Conservation (phyloP, 2,329 filamentous ascomycete species). For the Aspergillus candidus region DNA sequence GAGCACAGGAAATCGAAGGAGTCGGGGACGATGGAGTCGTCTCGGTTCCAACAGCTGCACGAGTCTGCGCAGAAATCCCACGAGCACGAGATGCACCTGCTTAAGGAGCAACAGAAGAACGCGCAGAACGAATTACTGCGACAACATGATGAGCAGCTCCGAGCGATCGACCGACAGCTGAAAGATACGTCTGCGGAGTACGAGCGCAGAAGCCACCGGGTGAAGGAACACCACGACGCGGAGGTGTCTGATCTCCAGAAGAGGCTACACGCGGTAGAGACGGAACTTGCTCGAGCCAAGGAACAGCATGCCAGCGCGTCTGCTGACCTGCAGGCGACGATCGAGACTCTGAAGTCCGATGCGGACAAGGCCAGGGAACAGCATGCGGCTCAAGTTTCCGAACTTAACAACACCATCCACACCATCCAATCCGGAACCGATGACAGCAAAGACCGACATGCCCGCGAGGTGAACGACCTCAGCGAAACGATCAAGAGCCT, state of each 20-base stretch:
- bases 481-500: constrained; percentile 52
- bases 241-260: constrained; percentile 59
- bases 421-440: constrained; percentile 46
- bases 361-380: constrained; percentile 53
- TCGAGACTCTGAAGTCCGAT: constrained; percentile 51
- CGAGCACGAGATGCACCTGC: constrained; percentile 56
- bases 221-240: constrained; percentile 47
- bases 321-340: constrained; percentile 51
- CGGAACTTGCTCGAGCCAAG: constrained; percentile 44
- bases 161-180: constrained; percentile 44
- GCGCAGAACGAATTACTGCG: constrained; percentile 38
- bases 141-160: constrained; percentile 42
- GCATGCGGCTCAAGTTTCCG: constrained; percentile 54
- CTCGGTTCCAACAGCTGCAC: constrained; percentile 59
- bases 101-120: constrained; percentile 45
- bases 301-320: constrained; percentile 49
- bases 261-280: constrained; percentile 56
- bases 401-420: constrained; percentile 55
- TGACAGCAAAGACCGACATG: constrained; percentile 46
- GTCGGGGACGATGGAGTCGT: constrained; percentile 48
- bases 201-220: constrained; percentile 33
- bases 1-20: constrained; percentile 65
- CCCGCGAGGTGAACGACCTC: constrained; percentile 54
- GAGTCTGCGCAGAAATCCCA: constrained; percentile 66
- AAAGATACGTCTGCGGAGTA: constrained; percentile 39